Conservation (phyloP, 2,329 filamentous ascomycete species). For the Epichloe scottii region DNA sequence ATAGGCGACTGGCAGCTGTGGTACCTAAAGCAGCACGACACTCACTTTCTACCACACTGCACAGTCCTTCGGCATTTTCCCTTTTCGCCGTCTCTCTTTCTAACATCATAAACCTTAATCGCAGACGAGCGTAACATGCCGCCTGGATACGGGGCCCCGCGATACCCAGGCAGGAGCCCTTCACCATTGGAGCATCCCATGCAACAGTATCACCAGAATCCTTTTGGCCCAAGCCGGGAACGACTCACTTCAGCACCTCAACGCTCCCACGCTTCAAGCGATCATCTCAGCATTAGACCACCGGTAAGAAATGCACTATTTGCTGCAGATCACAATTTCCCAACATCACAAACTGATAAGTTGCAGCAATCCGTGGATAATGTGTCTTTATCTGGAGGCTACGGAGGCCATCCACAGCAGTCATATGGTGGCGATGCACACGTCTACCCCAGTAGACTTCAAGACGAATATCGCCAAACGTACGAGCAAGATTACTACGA, state of each 20-base stretch:
- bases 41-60: background rate
- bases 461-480: slow-evolving; percentile 29
- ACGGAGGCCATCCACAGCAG: slow-evolving; percentile 32
- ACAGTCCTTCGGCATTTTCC: background rate
- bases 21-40: background rate
- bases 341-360: background rate
- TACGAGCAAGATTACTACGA: slow-evolving; percentile 42
- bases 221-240: slow-evolving; percentile 21
- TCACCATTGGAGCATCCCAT: slow-evolving; percentile 3
- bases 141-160: background rate
- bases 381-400: slow-evolving; percentile 28
- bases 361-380: slow-evolving; percentile 40
- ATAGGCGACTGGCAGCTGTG: background rate
- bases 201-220: slow-evolving; percentile 3
- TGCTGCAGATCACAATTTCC: slow-evolving; percentile 19
- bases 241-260: slow-evolving; percentile 19
- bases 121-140: slow-evolving; percentile 1
- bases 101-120: background rate
- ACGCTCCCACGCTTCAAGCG: slow-evolving; percentile 48
- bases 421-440: slow-evolving; percentile 24
- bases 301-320: slow-evolving; percentile 39
- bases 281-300: slow-evolving; percentile 71
- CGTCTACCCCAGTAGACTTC: slow-evolving; percentile 55
- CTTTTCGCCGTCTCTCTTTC: background rate
- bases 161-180: background rate